Evolutionary conservation across 495 filamentous ascomycete species (phyloP).

Genomic region (Bathelium albidoporum): DNA sequence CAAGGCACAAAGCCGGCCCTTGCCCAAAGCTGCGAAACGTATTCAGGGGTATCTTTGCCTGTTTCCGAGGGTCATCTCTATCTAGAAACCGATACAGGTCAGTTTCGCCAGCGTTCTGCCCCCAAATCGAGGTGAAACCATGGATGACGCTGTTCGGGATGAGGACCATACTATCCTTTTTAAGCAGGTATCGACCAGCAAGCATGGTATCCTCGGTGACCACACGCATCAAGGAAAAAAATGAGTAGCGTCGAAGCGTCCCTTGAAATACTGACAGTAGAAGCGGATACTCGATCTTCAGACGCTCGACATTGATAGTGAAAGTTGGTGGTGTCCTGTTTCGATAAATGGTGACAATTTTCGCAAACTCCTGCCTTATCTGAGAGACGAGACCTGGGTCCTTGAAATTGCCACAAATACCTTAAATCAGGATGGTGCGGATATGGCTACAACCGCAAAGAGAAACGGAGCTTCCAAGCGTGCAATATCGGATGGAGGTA

Average conservation of each 20-base stretch:
- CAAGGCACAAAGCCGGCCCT: neutral
- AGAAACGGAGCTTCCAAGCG: neutral
- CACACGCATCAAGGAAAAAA: neutral
- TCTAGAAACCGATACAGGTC: neutral
- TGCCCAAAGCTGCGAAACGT: neutral
- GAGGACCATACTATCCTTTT: neutral
- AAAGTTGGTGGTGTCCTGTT: neutral
- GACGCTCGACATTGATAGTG: conserved; percentile 4
- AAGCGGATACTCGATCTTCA: conserved; percentile 10
- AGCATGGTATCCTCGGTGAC: neutral
- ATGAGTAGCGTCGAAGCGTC: conserved; percentile 8
- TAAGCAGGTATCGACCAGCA: neutral
- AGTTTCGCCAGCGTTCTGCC: neutral
- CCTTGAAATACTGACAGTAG: conserved; percentile 14
- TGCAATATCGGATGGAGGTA: neutral
- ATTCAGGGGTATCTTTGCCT: neutral
- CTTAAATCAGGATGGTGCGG: neutral
- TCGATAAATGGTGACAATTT: neutral
- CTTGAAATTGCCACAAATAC: neutral
- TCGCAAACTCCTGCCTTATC: neutral
- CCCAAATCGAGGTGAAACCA: neutral
- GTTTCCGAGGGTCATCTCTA: neutral
- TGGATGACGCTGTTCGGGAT: neutral
- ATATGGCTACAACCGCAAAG: neutral
- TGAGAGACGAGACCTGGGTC: neutral